phyloP scores from a whole-genome alignment of 2,329 filamentous ascomycete species.

The Aspergillus texensis region DNA sequence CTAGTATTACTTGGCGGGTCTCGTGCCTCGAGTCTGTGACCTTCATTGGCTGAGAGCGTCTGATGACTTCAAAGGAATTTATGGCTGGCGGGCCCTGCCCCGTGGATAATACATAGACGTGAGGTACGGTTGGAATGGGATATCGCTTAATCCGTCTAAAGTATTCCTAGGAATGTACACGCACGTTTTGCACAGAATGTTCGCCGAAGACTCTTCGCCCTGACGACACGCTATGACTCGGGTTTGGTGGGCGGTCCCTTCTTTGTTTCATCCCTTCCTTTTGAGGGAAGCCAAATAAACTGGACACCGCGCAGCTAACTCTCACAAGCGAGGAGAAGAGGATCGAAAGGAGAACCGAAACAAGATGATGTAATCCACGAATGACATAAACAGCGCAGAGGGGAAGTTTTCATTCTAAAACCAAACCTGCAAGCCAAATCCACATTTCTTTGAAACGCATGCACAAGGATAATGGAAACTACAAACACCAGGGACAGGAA shows the following conservation, averaged over 20 bases:
- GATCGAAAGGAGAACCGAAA: background rate
- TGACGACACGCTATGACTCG: slow-evolving; percentile 1
- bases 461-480: background rate
- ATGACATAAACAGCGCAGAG: background rate
- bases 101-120: background rate
- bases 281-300: background rate
- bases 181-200: background rate
- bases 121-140: background rate
- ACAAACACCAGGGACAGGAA: background rate
- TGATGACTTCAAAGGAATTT: slow-evolving; percentile 11
- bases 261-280: slow-evolving; percentile 6
- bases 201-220: background rate
- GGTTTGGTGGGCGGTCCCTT: background rate
- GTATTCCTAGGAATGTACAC: background rate
- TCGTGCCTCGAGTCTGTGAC: slow-evolving; percentile 6
- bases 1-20: slow-evolving; percentile 3
- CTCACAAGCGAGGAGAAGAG: background rate
- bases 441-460: background rate
- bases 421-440: background rate
- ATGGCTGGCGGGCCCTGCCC: background rate
- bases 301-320: background rate
- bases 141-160: background rate
- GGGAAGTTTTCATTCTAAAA: slow-evolving; percentile 3
- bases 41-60: slow-evolving; percentile 6
- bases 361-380: background rate